Percentiles rank a stretch among this genome's conserved stretches.
phyloP scores from a whole-genome alignment of 23 red algal genomes.

The Gracilaria caudata region DNA sequence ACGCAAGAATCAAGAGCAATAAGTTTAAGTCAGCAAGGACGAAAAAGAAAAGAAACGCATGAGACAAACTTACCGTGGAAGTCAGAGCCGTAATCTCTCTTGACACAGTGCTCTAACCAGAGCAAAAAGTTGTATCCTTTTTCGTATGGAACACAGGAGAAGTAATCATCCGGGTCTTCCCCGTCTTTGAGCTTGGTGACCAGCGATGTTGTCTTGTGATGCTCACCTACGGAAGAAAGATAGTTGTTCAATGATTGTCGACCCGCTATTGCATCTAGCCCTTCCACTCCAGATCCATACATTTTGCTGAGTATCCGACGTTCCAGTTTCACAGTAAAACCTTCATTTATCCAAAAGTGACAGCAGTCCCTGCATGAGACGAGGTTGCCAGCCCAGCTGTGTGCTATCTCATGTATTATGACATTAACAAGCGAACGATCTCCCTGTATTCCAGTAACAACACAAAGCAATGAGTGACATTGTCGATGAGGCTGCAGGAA shows the following conservation, averaged over 20 bases:
- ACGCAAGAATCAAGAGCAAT: background rate
- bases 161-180: slow-evolving; percentile 74
- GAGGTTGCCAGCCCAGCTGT: slow-evolving; percentile 89
- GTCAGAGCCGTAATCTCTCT: slow-evolving; percentile 29
- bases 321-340: slow-evolving; percentile 90
- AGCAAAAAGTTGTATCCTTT: slow-evolving; percentile 77
- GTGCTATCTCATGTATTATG: slow-evolving; percentile 81
- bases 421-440: slow-evolving; percentile 79
- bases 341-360: slow-evolving; percentile 93
- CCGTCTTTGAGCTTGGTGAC: slow-evolving; percentile 63
- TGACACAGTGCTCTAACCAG: slow-evolving; percentile 50
- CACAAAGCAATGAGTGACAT: background rate
- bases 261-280: slow-evolving; percentile 45
- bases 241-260: slow-evolving; percentile 34
- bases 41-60: background rate
- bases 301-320: slow-evolving; percentile 53
- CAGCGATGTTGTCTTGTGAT: slow-evolving; percentile 61
- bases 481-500: background rate
- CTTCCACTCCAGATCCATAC: slow-evolving; percentile 42
- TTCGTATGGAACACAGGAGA: slow-evolving; percentile 69
- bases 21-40: background rate
- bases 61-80: slow-evolving; percentile 34
- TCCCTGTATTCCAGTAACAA: background rate
- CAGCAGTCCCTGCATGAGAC: slow-evolving; percentile 73
- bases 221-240: slow-evolving; percentile 53